phyloP scores from a whole-genome alignment of 495 filamentous ascomycete species.

The Neurospora intermedia region DNA sequence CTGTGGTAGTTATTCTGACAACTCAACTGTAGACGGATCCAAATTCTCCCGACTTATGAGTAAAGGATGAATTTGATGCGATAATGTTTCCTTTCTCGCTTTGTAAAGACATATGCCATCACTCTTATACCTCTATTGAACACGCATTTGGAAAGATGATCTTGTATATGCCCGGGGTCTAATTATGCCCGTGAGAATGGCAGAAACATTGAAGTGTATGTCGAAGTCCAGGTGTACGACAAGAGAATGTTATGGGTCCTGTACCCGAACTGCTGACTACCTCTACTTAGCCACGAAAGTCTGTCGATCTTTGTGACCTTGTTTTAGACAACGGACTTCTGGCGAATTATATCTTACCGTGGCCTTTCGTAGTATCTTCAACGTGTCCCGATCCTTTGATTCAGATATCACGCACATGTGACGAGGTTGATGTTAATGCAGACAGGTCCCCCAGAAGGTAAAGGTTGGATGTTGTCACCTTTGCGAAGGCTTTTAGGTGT shows the following conservation, averaged over 20 bases:
- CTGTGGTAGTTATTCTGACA: not conserved
- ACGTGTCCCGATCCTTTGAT: not conserved
- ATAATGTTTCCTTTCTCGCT: not conserved
- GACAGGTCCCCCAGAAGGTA: not conserved
- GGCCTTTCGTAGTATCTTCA: not conserved
- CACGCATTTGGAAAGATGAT: not conserved
- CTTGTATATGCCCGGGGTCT: not conserved
- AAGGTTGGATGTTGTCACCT: not conserved
- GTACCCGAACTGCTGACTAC: not conserved
- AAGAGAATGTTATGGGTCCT: not conserved
- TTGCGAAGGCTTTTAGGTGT: not conserved
- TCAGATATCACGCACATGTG: not conserved
- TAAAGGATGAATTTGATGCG: not conserved
- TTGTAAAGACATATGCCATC: not conserved
- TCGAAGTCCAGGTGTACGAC: not conserved
- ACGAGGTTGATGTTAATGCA: not conserved
- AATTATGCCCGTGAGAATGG: not conserved
- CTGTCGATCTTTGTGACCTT: not conserved
- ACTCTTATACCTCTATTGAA: not conserved
- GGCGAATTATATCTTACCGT: fast-evolving
- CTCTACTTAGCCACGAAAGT: not conserved
- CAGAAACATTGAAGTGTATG: not conserved
- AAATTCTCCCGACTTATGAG: not conserved
- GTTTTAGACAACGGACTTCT: not conserved
- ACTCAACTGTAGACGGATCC: not conserved